A percentile compares a stretch with the other conserved stretches of the same genome.
These are phyloP conservation scores for Clitopilus hobsonii DNA, from an alignment of 768 basidiomycete genomes.

Conservation along the genomic window DNA sequence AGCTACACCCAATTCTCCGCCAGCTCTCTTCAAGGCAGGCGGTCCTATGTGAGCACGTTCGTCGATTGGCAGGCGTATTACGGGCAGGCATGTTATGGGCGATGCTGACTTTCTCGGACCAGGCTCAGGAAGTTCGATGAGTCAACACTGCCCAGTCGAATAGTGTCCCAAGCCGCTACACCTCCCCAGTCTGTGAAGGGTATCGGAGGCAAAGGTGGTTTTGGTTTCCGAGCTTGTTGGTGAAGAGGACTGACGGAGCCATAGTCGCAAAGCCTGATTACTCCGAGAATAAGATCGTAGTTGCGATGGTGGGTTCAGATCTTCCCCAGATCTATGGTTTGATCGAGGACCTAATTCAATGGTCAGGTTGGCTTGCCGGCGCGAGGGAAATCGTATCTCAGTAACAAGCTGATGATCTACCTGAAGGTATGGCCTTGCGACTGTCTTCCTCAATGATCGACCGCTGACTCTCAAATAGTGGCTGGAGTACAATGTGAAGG, in stretches of 20 bases:
- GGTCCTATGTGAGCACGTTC: slow-evolving; percentile 58
- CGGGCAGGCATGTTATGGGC: neutral
- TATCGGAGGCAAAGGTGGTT: slow-evolving; percentile 87
- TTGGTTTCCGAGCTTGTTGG: too few relatives aligned
- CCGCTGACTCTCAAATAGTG: slow-evolving; percentile 50
- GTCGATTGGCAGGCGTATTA: neutral
- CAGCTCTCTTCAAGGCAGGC: slow-evolving; percentile 65
- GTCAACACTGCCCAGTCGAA: slow-evolving; percentile 64
- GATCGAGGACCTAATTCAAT: slow-evolving; percentile 1
- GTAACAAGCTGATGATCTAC: slow-evolving; percentile 96
- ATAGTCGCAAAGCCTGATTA: slow-evolving; percentile 95
- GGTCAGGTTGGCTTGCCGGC: slow-evolving; percentile 92
- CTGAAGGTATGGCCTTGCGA: slow-evolving; percentile 55
- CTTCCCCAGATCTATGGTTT: neutral
- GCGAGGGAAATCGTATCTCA: slow-evolving; percentile 95
- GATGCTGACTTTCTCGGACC: neutral
- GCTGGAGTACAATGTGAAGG: slow-evolving; percentile 97
- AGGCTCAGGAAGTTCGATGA: slow-evolving; percentile 82
- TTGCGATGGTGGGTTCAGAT: slow-evolving; percentile 74
- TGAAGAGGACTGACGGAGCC: slow-evolving; percentile 4
- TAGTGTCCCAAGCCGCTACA: slow-evolving; percentile 68
- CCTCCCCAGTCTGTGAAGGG: slow-evolving; percentile 83
- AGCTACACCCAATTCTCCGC: slow-evolving; percentile 38
- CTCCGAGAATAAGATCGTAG: slow-evolving; percentile 96
- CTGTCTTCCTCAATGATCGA: slow-evolving; percentile 4